Base-by-base conservation (phyloP, 805 yeast genomes). In the Scheffersomyces coipomensis region DNA sequence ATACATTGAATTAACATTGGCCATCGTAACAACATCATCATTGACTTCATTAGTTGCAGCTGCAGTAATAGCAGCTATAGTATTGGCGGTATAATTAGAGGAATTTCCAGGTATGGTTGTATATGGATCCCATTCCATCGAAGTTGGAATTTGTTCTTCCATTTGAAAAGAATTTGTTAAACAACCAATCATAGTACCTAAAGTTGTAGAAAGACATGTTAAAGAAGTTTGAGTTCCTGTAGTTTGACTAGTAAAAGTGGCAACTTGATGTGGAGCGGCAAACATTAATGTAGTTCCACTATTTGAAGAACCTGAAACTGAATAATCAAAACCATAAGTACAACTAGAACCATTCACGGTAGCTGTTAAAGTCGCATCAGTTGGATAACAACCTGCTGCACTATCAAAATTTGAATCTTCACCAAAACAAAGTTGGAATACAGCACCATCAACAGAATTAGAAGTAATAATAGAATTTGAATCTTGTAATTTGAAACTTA, bases 231-330 rank as follows among this genome's bases (percentile, higher is more conserved):
- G 51, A 2, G 59, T 45, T 2, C 49, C 34, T 29, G 49, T 38
- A 37, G 61, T 65, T 3, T 58, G 44, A 1, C 56, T 34, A 15
- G 64, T 58, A 44, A 81, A 69, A 3, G 78, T 61, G 2, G 58
- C 58, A 23, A 68, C 69, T 47, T 82, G 88, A 57, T 85, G 93
- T 11, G 90, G 87, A 21, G 83, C 66, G 4, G 87, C 87, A 55
- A 76, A 85, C 26, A 83, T 57, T 19, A 83, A 56, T 4, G 69
- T 53, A 9, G 55, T 58, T 0, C 75, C 76, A 6, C 68, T 65
- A 24, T 64, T 66, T 5, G 79, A 74, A 3, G 55, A 33, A 2
- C 87, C 87, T 1, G 58, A 46, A 13, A 68, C 61, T 5, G 56
- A 43, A 50, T 77, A 79, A 12, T 48, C 51, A 19, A 80, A 66